Percentiles rank a stretch among this genome's conserved stretches.
Conservation (phyloP, 768 basidiomycete genomes). For the Lactarius vividus region DNA sequence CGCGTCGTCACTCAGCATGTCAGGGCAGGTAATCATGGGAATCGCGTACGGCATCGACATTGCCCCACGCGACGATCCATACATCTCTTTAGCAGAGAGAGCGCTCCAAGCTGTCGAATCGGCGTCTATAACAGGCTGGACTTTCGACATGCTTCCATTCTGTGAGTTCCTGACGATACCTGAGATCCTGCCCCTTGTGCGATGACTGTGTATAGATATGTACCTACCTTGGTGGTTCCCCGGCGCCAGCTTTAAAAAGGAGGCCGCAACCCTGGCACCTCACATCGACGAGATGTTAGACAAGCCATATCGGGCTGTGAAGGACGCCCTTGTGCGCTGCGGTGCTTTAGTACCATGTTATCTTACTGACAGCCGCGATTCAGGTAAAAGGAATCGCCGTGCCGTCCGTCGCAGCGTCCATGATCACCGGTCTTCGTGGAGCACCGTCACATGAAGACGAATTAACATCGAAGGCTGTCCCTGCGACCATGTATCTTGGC, state of each 20-base stretch:
- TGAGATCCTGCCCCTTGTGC: background rate
- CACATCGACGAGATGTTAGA: constrained; percentile 27
- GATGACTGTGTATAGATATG: constrained; percentile 25
- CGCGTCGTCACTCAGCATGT: background rate
- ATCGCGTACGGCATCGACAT: constrained; percentile 30
- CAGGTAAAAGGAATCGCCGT: constrained; percentile 13
- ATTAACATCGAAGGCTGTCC: constrained; percentile 20
- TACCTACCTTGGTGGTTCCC: constrained; percentile 33
- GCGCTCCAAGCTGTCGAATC: constrained; percentile 22
- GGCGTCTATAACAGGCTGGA: constrained; percentile 25
- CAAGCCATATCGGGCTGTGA: constrained; percentile 28
- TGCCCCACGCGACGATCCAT: constrained; percentile 9
- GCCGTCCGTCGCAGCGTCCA: constrained; percentile 22
- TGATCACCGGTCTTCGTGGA: constrained; percentile 17
- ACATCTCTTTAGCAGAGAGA: constrained; percentile 15
- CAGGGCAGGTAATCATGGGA: constrained; percentile 28
- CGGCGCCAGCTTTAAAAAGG: constrained; percentile 30
- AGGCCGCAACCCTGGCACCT: constrained; percentile 11
- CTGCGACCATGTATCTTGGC: constrained; percentile 23
- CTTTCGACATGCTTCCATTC: constrained; percentile 32
- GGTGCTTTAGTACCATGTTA: background rate
- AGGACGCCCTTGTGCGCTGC: constrained; percentile 19
- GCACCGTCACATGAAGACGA: constrained; percentile 18
- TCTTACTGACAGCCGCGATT: background rate
- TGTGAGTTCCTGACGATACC: constrained; percentile 27